phyloP scores from a whole-genome alignment of 73 alveolate genomes.

The Diophrys appendiculata region DNA sequence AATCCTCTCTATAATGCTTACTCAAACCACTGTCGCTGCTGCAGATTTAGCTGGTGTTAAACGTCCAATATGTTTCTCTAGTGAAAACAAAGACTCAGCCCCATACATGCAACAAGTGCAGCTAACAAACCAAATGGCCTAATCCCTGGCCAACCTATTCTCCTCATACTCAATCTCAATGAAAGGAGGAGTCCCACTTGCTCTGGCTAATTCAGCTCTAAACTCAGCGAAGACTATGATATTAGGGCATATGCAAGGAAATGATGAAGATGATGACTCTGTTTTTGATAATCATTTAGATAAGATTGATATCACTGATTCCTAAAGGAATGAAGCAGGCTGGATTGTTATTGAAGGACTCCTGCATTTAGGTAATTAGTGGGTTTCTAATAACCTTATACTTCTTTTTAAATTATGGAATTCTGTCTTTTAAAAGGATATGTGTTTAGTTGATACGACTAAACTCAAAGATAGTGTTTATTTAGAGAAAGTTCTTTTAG shows the following conservation, averaged over 20 bases:
- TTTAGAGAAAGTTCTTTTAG: slow-evolving; percentile 47
- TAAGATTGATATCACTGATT: slow-evolving; percentile 40
- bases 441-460: slow-evolving; percentile 41
- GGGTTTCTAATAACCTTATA: slow-evolving; percentile 50
- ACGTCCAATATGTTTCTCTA: background rate
- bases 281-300: slow-evolving; percentile 26
- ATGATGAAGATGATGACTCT: slow-evolving; percentile 47
- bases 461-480: slow-evolving; percentile 30
- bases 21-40: slow-evolving; percentile 26
- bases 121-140: slow-evolving; percentile 22
- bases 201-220: slow-evolving; percentile 32
- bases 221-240: slow-evolving; percentile 66
- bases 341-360: slow-evolving; percentile 66
- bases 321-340: slow-evolving; percentile 65
- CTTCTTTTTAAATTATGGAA: slow-evolving; percentile 51
- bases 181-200: slow-evolving; percentile 60
- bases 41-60: slow-evolving; percentile 39
- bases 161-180: slow-evolving; percentile 11
- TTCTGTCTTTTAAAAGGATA: slow-evolving; percentile 61
- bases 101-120: background rate
- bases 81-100: background rate
- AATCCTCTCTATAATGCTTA: slow-evolving; percentile 13
- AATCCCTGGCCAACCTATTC: slow-evolving; percentile 19
- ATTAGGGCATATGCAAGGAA: slow-evolving; percentile 34
- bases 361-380: slow-evolving; percentile 47